These are phyloP conservation scores for Erigeron canadensis DNA, from an alignment of 129 eudicot species.

Conservation along the genomic window DNA sequence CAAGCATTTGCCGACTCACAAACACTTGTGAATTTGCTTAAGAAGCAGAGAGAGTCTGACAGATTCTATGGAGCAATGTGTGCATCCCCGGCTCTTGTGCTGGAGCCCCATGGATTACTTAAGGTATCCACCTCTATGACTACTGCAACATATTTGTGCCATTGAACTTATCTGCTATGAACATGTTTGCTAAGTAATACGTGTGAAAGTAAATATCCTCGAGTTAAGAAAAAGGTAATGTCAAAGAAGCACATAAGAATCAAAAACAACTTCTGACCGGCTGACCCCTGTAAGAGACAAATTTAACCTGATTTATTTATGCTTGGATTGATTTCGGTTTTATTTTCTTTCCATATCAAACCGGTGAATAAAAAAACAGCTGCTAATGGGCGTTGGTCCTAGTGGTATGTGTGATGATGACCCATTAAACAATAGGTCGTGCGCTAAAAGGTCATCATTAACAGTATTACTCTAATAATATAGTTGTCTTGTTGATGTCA, in stretches of 20 bases:
- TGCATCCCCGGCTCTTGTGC: constrained; percentile 95
- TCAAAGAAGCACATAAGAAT: neutral
- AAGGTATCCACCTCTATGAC: constrained; percentile 46
- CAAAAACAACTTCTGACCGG: neutral
- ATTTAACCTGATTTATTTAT: too few relatives aligned
- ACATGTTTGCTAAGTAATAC: neutral
- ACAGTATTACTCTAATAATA: too few relatives aligned
- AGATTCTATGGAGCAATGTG: constrained; percentile 87
- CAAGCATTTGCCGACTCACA: constrained; percentile 71
- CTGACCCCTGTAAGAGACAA: neutral
- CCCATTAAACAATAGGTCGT: too few relatives aligned
- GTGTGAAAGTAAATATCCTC: neutral
- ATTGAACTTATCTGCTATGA: neutral
- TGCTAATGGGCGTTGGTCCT: too few relatives aligned
- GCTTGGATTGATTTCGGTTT: too few relatives aligned
- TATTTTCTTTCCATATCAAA: too few relatives aligned
- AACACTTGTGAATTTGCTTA: constrained; percentile 67
- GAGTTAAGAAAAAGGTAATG: neutral
- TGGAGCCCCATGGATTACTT: constrained; percentile 92
- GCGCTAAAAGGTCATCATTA: too few relatives aligned
- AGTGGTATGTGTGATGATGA: too few relatives aligned
- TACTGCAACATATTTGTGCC: neutral
- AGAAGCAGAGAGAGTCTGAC: constrained; percentile 72
- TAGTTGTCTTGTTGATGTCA: too few relatives aligned
- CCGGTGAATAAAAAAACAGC: neutral